phyloP scores from a whole-genome alignment of 148 eudicot genomes.

The Euryodendron excelsum region DNA sequence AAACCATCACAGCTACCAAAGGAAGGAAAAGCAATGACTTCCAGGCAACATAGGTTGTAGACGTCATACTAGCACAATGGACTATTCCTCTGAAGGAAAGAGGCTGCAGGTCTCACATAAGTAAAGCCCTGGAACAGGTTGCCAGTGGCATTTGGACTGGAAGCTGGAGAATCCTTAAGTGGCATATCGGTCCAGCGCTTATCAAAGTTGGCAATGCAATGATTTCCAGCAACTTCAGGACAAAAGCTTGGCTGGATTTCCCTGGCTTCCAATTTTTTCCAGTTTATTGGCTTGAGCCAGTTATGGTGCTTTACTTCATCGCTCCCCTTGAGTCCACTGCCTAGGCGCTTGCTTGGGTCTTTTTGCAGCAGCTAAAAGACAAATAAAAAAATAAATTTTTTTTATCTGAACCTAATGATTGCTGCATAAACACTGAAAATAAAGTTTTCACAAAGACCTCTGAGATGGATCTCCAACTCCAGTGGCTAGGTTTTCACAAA shows the following conservation, averaged over 20 bases:
- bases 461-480: slow-evolving; percentile 1
- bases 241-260: slow-evolving; percentile 70
- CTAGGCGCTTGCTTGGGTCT: slow-evolving; percentile 66
- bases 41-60: not conserved
- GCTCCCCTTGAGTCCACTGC: slow-evolving; percentile 60
- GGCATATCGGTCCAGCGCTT: slow-evolving; percentile 77
- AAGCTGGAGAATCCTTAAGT: slow-evolving; percentile 66
- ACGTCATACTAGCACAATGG: slow-evolving; percentile 32
- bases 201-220: slow-evolving; percentile 81
- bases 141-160: slow-evolving; percentile 60
- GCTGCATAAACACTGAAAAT: not conserved
- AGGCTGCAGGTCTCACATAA: slow-evolving; percentile 65
- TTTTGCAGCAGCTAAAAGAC: slow-evolving; percentile 59
- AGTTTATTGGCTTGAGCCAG: slow-evolving; percentile 80
- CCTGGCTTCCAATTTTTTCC: slow-evolving; percentile 74
- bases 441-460: not conserved
- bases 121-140: slow-evolving; percentile 73
- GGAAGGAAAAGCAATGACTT: not conserved
- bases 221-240: slow-evolving; percentile 68
- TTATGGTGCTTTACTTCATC: slow-evolving; percentile 78
- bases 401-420: not conserved
- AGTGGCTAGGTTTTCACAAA: no score
- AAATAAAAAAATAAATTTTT: no score
- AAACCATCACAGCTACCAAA: slow-evolving; percentile 11
- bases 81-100: slow-evolving; percentile 45